Conservation (phyloP, 352 stramenopile species). For the Phytophthora palmivora region DNA sequence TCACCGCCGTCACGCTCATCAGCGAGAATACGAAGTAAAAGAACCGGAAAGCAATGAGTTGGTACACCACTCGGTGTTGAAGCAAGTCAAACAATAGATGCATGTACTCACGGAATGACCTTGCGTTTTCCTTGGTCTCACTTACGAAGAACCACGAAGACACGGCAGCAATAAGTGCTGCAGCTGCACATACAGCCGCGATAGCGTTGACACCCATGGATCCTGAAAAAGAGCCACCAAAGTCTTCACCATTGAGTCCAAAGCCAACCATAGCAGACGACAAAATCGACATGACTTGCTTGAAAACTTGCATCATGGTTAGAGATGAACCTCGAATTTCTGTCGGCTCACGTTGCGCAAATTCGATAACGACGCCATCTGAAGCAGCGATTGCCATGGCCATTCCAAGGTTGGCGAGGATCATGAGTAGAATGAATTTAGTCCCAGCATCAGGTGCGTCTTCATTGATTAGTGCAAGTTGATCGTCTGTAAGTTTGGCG, state of each 20-base stretch:
- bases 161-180: constrained; percentile 33
- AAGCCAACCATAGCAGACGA: constrained; percentile 61
- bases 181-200: constrained; percentile 39
- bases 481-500: constrained; percentile 40
- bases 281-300: constrained; percentile 46
- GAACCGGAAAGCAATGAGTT: constrained; percentile 56
- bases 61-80: constrained; percentile 53
- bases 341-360: constrained; percentile 60
- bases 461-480: constrained; percentile 47
- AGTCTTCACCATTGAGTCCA: constrained; percentile 57
- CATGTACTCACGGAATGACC: constrained; percentile 24
- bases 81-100: constrained; percentile 48
- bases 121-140: constrained; percentile 33
- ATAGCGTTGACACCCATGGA: constrained; percentile 56
- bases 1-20: constrained; percentile 42
- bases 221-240: constrained; percentile 52
- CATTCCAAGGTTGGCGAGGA: constrained; percentile 56
- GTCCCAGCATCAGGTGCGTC: constrained; percentile 48
- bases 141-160: constrained; percentile 54
- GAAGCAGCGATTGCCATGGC: constrained; percentile 53
- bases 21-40: constrained; percentile 49
- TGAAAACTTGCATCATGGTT: constrained; percentile 53
- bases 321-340: constrained; percentile 51
- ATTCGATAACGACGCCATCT: constrained; percentile 58
- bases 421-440: constrained; percentile 68